Conservation (phyloP, 2,329 filamentous ascomycete species). For the Trichoderma atrobrunneum region DNA sequence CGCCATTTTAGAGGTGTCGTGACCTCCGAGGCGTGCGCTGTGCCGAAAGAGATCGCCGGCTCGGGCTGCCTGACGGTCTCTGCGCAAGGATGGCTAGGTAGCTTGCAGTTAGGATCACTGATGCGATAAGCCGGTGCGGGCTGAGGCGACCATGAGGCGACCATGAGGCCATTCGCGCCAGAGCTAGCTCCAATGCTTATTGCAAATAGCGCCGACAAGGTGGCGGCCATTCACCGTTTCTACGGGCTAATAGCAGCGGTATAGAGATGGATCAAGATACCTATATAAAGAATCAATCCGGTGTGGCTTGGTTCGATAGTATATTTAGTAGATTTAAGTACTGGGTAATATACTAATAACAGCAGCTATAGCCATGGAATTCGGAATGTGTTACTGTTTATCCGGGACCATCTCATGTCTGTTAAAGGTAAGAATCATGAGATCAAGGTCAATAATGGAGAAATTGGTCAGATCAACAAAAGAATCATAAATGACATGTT, state of each 20-base stretch:
- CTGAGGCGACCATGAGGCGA: not conserved
- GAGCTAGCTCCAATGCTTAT: not conserved
- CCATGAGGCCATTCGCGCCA: not conserved
- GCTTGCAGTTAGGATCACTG: slow-evolving; percentile 9
- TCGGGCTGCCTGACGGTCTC: not conserved
- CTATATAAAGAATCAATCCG: not conserved
- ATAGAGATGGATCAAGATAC: not conserved
- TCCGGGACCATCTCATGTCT: not conserved
- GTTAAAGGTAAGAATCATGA: not conserved
- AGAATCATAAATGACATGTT: not conserved
- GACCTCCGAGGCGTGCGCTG: not conserved
- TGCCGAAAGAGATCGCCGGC: slow-evolving; percentile 7
- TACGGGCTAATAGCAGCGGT: not conserved
- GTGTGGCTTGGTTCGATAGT: not conserved
- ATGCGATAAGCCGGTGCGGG: slow-evolving; percentile 11
- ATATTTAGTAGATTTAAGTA: not conserved
- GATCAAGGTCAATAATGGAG: not conserved
- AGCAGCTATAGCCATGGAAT: not conserved
- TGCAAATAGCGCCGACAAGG: not conserved
- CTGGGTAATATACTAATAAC: no score
- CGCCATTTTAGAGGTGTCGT: slow-evolving; percentile 6
- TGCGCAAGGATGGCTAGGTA: not conserved
- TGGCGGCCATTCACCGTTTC: not conserved
- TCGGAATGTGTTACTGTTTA: not conserved
- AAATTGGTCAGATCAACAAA: not conserved